phyloP scores from a whole-genome alignment of 2,329 filamentous ascomycete species.

The Alternaria brassicicola region DNA sequence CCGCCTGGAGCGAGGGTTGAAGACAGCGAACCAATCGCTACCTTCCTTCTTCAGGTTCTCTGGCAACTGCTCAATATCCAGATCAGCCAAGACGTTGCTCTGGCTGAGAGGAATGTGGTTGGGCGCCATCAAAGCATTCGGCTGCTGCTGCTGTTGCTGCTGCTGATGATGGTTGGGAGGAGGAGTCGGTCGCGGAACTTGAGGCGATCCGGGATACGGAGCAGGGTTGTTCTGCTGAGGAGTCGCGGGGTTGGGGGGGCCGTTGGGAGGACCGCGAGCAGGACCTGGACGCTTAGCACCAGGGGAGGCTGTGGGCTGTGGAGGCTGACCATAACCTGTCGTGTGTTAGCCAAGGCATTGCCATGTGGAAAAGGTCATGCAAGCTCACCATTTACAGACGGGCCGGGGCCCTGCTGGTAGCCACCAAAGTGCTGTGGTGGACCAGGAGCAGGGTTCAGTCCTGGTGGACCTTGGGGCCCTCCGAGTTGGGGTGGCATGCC shows the following conservation, averaged over 20 bases:
- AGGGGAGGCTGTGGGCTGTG: slow-evolving; percentile 83
- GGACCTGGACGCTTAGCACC: slow-evolving; percentile 74
- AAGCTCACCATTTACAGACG: slow-evolving; percentile 65
- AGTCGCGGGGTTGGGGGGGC: slow-evolving; percentile 73
- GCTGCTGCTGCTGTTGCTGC: slow-evolving; percentile 49
- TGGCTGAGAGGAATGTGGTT: slow-evolving; percentile 56
- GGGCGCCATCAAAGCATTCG: slow-evolving; percentile 39
- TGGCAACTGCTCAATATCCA: slow-evolving; percentile 85
- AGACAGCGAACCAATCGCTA: slow-evolving; percentile 93
- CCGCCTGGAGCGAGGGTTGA: slow-evolving; percentile 89
- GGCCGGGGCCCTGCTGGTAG: slow-evolving; percentile 67
- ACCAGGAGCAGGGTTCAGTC: slow-evolving; percentile 61
- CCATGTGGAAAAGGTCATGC: slow-evolving; percentile 13
- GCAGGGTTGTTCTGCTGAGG: slow-evolving; percentile 90
- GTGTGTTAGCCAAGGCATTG: slow-evolving; percentile 13
- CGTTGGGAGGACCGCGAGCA: slow-evolving; percentile 64
- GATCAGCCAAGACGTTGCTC: slow-evolving; percentile 77
- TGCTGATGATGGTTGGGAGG: slow-evolving; percentile 53
- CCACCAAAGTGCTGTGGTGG: slow-evolving; percentile 73
- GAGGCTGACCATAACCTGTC: slow-evolving; percentile 79
- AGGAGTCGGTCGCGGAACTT: slow-evolving; percentile 78
- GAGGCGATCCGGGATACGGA: slow-evolving; percentile 87
- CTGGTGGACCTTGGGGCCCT: slow-evolving; percentile 79
- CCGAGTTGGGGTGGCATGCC: slow-evolving; percentile 64
- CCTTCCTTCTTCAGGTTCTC: slow-evolving; percentile 87